Conservation (phyloP, 495 filamentous ascomycete genomes). For the Daldinia decipiens region DNA sequence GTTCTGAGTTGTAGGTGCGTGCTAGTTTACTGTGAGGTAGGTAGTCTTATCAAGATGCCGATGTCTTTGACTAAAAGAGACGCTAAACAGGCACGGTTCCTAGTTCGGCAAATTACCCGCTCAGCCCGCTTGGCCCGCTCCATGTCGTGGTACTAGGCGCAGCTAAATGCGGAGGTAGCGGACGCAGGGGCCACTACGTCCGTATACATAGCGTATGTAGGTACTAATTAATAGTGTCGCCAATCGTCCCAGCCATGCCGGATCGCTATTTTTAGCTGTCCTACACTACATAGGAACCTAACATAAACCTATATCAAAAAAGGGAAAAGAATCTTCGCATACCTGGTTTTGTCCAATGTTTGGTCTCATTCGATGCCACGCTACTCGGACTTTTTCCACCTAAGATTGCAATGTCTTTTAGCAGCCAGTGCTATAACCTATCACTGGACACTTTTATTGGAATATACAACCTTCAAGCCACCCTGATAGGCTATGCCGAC, state of each 20-base stretch:
- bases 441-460: background rate
- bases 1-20: too few relatives aligned
- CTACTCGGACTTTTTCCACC: background rate
- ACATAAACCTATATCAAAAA: background rate
- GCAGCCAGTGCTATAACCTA: background rate
- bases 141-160: background rate
- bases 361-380: background rate
- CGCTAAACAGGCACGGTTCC: background rate
- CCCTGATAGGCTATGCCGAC: constrained; percentile 8
- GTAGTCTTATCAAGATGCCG: too few relatives aligned
- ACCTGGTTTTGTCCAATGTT: background rate
- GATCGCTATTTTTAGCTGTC: constrained; percentile 1
- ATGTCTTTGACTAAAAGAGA: background rate
- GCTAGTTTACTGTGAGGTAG: too few relatives aligned
- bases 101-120: background rate
- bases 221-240: background rate
- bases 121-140: background rate
- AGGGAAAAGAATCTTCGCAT: too few relatives aligned
- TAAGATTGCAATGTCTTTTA: background rate
- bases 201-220: background rate
- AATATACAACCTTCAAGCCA: background rate
- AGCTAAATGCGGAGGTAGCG: background rate
- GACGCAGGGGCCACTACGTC: background rate
- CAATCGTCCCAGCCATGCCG: too few relatives aligned
- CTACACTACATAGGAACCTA: too few relatives aligned